A percentile compares a stretch with the other conserved stretches of the same genome.
These are phyloP conservation scores for Colletotrichum nymphaeae DNA, from an alignment of 2,329 filamentous ascomycete genomes.

Conservation along the genomic window DNA sequence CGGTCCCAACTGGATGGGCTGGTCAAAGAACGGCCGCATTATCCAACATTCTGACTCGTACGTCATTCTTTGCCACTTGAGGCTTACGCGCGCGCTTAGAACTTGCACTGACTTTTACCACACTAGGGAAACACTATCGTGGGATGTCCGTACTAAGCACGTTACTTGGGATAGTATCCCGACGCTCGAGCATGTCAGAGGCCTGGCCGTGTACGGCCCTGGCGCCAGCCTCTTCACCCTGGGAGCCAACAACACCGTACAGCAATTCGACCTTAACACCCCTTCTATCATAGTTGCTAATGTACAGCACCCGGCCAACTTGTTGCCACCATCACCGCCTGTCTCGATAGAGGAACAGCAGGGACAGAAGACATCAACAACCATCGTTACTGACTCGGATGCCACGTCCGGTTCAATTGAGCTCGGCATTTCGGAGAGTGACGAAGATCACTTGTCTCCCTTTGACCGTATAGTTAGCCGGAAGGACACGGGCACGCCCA, in stretches of 20 bases:
- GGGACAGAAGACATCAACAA: conserved; percentile 61
- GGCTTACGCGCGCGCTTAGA: conserved; percentile 60
- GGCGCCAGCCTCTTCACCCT: conserved; percentile 94
- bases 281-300: conserved; percentile 84
- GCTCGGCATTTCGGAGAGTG: conserved; percentile 75
- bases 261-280: conserved; percentile 94
- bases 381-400: conserved; percentile 64
- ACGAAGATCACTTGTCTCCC: conserved; percentile 82
- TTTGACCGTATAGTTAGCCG: conserved; percentile 81
- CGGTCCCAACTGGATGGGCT: conserved; percentile 94
- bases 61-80: conserved; percentile 40
- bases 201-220: conserved; percentile 88
- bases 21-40: conserved; percentile 98
- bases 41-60: conserved; percentile 93
- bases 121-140: conserved; percentile 85
- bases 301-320: conserved; percentile 85
- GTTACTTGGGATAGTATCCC: conserved; percentile 91
- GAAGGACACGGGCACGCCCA: conserved; percentile 70
- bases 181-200: conserved; percentile 83
- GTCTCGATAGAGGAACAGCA: conserved; percentile 81
- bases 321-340: conserved; percentile 83
- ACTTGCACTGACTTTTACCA: conserved; percentile 41
- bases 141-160: conserved; percentile 98
- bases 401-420: conserved; percentile 67
- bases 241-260: conserved; percentile 86